Conservation (phyloP, 768 basidiomycete genomes). For the Butyriboletus loyo region DNA sequence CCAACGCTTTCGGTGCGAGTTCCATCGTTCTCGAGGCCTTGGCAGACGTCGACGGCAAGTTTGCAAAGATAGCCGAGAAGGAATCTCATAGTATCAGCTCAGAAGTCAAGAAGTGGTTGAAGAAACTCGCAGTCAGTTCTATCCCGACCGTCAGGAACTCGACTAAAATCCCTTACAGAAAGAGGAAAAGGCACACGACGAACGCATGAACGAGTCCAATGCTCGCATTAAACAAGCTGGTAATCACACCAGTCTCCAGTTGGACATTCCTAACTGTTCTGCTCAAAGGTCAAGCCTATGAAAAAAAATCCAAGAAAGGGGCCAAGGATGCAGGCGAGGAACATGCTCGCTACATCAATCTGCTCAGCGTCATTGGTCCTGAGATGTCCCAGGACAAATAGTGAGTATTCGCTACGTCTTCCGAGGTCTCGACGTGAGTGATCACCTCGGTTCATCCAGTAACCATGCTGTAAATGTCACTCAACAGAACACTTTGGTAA, state of each 20-base stretch:
- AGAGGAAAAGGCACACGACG: conserved; percentile 78
- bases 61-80: conserved; percentile 70
- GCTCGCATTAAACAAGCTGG: conserved; percentile 76
- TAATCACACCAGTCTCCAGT: conserved; percentile 17
- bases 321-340: conserved; percentile 65
- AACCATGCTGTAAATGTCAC: conserved; percentile 64
- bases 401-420: conserved; percentile 39
- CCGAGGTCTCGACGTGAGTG: neutral
- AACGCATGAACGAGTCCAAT: conserved; percentile 62
- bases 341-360: conserved; percentile 72
- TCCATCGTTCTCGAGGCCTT: conserved; percentile 67
- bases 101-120: conserved; percentile 85
- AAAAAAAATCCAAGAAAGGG: conserved; percentile 79
- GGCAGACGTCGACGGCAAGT: conserved; percentile 70
- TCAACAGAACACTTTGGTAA: conserved; percentile 56
- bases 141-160: neutral
- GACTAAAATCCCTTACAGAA: conserved; percentile 45
- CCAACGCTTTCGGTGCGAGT: conserved; percentile 62
- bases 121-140: conserved; percentile 66
- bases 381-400: conserved; percentile 81
- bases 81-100: conserved; percentile 62
- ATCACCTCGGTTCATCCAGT: conserved; percentile 33
- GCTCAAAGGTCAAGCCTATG: conserved; percentile 59
- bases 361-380: conserved; percentile 68
- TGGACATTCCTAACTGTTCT: conserved; percentile 3